Base-by-base conservation (phyloP, 495 filamentous ascomycete species). In the Penicillium manginii region DNA sequence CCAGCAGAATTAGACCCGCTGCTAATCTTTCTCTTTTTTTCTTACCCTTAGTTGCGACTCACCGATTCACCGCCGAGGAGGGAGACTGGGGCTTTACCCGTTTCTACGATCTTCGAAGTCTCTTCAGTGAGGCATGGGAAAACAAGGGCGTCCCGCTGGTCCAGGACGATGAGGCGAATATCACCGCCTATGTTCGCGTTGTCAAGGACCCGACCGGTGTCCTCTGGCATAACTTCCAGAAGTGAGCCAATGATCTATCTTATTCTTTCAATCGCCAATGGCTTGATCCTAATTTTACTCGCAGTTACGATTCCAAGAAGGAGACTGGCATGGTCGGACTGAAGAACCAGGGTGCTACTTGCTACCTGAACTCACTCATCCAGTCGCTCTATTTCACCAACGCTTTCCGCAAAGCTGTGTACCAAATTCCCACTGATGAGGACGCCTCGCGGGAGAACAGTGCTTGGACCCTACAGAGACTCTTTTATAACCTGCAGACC, bases 11-110 rank as follows among this genome's bases (percentile, higher is more conserved):
- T 9, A 19, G 40, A 43, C 14, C 17, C 17, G 45, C 0, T 4
- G 9, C 21, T 47, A 26, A 47, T 15, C 10, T 22, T 47, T 12
- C 11, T 11, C 26, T 29, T 29, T 29, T 8, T 29, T 6, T 26
- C 23, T 23, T 4, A 26, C 23, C 4, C 17, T 11, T 64, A 86
- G 84, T 82, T 57, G 84, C 84, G 45, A 91, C 91, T 56, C 94
- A 99, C 66, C 88, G 94, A 52, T 99, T 97, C 69, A 97, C 90
- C 11, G 88, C 87, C 40, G 93, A 97, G 19, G 94, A 99, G 75
- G 91, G 91, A n/a, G 94, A 99, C 64, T 99, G 94, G 94, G 94
- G 94, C 1, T 99, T 99, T 67, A 98, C 96, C 4, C 76, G 92
- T 52, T 99, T 97, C 68, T 85, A 88, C 19, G 93, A 97, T 64